phyloP scores from a whole-genome alignment of 179 eudicot species.

The Spergularia azorica region DNA sequence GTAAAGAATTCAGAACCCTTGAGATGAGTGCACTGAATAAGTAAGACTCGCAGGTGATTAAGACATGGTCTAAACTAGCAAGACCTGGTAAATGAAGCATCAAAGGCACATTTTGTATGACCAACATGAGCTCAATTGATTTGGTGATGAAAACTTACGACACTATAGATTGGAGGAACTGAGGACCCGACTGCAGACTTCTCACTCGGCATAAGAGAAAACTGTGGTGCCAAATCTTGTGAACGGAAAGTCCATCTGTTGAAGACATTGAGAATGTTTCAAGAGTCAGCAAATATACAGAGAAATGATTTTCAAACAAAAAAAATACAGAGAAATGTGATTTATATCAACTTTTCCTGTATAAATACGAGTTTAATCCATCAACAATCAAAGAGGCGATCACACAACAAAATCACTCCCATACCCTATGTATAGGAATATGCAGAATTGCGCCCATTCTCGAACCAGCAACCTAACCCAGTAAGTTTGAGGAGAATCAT shows the following conservation, averaged over 20 bases:
- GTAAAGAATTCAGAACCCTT: too few relatives aligned
- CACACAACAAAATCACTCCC: not conserved
- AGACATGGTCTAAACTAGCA: not conserved
- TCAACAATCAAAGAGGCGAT: not conserved
- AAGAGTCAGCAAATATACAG: not conserved
- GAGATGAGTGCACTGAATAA: too few relatives aligned
- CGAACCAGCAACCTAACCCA: constrained; percentile 83
- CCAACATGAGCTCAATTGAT: not conserved
- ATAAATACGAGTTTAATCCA: not conserved
- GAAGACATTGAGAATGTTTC: not conserved
- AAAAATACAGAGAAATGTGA: not conserved
- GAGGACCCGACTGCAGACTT: constrained; percentile 48
- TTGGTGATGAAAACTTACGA: constrained; percentile 51
- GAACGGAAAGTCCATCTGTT: constrained; percentile 92
- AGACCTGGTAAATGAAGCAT: not conserved
- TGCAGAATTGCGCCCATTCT: constrained; percentile 87
- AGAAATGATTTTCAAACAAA: too few relatives aligned
- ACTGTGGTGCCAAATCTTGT: constrained; percentile 75
- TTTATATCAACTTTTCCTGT: not conserved
- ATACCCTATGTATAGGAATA: constrained; percentile 88
- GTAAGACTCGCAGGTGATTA: not conserved
- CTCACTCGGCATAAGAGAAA: constrained; percentile 78
- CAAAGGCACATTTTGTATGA: not conserved
- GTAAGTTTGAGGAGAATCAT: constrained; percentile 63
- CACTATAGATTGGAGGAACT: constrained; percentile 80